Conservation (phyloP, 2,329 filamentous ascomycete species). For the Cladosporium halotolerans region DNA sequence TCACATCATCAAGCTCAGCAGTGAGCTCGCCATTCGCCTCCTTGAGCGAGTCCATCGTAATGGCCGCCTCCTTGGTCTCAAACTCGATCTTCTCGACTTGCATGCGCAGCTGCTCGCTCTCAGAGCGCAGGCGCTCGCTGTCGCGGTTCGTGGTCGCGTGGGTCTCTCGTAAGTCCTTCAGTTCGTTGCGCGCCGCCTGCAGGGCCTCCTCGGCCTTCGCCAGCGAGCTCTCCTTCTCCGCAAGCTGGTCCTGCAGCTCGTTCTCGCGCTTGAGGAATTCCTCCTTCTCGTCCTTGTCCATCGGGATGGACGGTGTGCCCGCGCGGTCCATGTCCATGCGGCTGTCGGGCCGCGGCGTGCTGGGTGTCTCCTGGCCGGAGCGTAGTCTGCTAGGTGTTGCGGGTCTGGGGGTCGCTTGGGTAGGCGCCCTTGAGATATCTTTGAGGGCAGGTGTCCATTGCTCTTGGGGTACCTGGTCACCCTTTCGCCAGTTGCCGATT, state of each 20-base stretch:
- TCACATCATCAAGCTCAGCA: constrained; percentile 84
- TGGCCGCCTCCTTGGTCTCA: constrained; percentile 92
- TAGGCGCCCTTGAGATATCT: constrained; percentile 36
- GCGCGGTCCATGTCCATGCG: constrained; percentile 68
- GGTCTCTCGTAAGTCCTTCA: constrained; percentile 77
- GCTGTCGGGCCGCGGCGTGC: constrained; percentile 53
- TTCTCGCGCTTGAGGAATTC: constrained; percentile 94
- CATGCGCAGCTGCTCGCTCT: constrained; percentile 93
- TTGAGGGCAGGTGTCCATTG: constrained; percentile 68
- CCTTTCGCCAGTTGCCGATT: constrained; percentile 77
- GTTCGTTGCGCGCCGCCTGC: constrained; percentile 77
- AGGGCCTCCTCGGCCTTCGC: constrained; percentile 73
- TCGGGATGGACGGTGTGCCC: constrained; percentile 75
- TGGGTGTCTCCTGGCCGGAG: constrained; percentile 42
- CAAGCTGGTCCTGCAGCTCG: constrained; percentile 91
- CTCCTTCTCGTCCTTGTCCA: constrained; percentile 95
- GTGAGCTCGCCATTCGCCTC: constrained; percentile 94
- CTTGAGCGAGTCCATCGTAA: constrained; percentile 96
- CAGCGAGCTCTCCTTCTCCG: constrained; percentile 82
- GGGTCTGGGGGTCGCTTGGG: constrained; percentile 44
- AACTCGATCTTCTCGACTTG: constrained; percentile 92
- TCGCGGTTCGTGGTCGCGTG: constrained; percentile 77
- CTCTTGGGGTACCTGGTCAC: constrained; percentile 83
- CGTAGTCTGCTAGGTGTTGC: constrained; percentile 55
- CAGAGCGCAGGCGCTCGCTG: constrained; percentile 77